Evolutionary conservation across 2,329 filamentous ascomycete genomes (phyloP), one percentile per base, ranked within the genome.

Genomic region (Hypoxylon sp.): DNA sequence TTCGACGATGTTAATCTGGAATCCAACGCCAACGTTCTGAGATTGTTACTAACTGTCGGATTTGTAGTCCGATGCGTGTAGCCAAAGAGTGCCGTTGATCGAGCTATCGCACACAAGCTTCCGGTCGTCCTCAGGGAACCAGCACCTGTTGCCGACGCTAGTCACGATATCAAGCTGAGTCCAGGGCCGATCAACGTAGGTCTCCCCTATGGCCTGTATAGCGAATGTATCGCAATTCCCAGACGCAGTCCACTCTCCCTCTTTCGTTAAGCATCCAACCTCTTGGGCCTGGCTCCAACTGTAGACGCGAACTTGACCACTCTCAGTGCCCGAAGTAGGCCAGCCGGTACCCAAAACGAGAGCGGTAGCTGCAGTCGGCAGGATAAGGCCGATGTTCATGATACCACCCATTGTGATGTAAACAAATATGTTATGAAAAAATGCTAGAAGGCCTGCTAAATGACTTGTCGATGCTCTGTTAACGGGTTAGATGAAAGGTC

Each of bases 161-260:
- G 17, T 59, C 46, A 32, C 13, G 19, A 67, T 53, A 19, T 63
- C 41, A 17, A 63, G 59, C 48, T 67, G 21, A 5, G 59, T 65
- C 62, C 52, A 62, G 10, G 21, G 19, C 5, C 23, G 25, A 41
- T 65, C 65, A 17, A 61, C 34, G 41, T 60, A 62, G 23, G 62
- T 30, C 13, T 30, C 45, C 9, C 48, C 61, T 11, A 63, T 19
- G 2, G 61, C 25, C 53, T 61, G 23, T 13, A 62, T 23, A 13
- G 52, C 62, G 34, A 68, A 59, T 19, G 38, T 59, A 14, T 60
- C 61, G 11, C 62, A 68, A 25, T 51, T 38, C 21, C 57, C 57
- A 19, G 65, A 65, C 6, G 52, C 65, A 9, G 65, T 65, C 61
- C 65, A 68, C 14, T 53, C 49, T 13, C 56, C 63, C 13, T 53